Evolutionary conservation across 139 green algal genomes (phyloP).

Genomic region (Raphidocelis subcapitata): DNA sequence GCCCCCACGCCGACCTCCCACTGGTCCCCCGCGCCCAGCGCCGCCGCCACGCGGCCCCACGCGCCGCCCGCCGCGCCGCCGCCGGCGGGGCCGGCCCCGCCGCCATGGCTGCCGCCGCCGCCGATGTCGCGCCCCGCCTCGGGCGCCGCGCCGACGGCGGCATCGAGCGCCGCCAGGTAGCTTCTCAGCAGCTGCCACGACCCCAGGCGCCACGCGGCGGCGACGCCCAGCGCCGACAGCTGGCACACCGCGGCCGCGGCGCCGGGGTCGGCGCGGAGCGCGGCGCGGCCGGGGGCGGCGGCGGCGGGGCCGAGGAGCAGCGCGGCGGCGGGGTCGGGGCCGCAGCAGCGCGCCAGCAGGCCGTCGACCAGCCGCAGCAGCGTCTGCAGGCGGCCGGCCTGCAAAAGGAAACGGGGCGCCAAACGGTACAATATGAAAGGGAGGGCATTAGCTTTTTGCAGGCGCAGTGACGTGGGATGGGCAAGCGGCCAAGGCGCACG

Average conservation of each 20-base stretch:
- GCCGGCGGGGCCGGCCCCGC: too few species aligned
- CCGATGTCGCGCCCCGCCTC: neutral
- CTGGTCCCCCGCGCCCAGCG: conserved; percentile 39
- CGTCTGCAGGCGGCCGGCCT: conserved; percentile 78
- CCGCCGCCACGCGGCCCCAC: neutral
- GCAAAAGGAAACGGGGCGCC: neutral
- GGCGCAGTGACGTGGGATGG: too few species aligned
- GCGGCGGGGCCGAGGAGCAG: conserved; percentile 1
- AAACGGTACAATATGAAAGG: neutral
- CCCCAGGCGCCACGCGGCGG: conserved; percentile 87
- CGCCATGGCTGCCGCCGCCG: neutral
- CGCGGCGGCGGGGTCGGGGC: neutral
- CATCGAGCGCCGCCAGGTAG: conserved; percentile 45
- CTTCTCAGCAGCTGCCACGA: conserved; percentile 74
- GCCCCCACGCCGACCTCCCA: conserved; percentile 72
- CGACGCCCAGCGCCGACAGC: conserved; percentile 68
- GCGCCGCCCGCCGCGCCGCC: too few species aligned
- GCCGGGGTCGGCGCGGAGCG: neutral
- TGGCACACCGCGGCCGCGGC: conserved; percentile 13
- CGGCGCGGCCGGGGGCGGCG: neutral
- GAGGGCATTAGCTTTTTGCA: too few species aligned
- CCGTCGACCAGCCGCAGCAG: conserved; percentile 80
- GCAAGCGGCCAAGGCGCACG: too few species aligned
- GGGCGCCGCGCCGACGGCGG: neutral
- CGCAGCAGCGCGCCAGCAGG: conserved; percentile 32